phyloP scores from a whole-genome alignment of 768 basidiomycete genomes.

The Podaxis sp. region DNA sequence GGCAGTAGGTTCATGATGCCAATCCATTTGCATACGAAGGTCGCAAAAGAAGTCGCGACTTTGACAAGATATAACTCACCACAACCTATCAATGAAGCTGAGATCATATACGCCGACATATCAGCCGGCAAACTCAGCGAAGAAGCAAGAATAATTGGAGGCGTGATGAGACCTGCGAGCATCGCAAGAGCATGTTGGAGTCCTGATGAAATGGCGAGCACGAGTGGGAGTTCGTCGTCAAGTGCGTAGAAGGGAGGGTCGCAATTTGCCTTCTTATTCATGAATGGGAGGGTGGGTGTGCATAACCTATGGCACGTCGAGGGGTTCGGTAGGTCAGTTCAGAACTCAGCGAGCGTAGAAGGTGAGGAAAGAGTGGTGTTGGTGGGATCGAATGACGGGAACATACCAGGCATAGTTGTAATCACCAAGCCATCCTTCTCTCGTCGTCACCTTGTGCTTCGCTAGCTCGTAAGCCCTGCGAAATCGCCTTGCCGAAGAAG shows the following conservation, averaged over 20 bases:
- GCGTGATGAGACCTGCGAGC: constrained; percentile 81
- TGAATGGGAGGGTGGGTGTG: constrained; percentile 64
- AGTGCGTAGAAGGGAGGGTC: constrained; percentile 76
- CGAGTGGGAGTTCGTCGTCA: constrained; percentile 68
- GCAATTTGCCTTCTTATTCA: constrained; percentile 32
- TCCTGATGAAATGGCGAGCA: constrained; percentile 72
- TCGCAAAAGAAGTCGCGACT: not conserved
- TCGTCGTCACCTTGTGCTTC: constrained; percentile 38
- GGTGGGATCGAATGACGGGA: not conserved
- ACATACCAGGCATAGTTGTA: constrained; percentile 70
- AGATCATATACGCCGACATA: constrained; percentile 76
- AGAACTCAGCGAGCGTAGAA: not conserved
- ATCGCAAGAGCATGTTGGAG: constrained; percentile 79
- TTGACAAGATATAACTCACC: constrained; percentile 39
- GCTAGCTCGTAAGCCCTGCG: constrained; percentile 11
- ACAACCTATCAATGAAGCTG: constrained; percentile 77
- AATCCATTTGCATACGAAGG: too few species aligned
- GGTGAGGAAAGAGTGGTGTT: not conserved
- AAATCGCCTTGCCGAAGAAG: not conserved
- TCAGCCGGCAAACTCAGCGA: constrained; percentile 55
- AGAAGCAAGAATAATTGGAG: constrained; percentile 78
- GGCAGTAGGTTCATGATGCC: too few species aligned
- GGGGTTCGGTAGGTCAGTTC: not conserved
- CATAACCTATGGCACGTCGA: constrained; percentile 47
- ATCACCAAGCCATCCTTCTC: constrained; percentile 79